Evolutionary conservation across 129 eudicot genomes (phyloP).

Genomic region (Flaveria linearis): DNA sequence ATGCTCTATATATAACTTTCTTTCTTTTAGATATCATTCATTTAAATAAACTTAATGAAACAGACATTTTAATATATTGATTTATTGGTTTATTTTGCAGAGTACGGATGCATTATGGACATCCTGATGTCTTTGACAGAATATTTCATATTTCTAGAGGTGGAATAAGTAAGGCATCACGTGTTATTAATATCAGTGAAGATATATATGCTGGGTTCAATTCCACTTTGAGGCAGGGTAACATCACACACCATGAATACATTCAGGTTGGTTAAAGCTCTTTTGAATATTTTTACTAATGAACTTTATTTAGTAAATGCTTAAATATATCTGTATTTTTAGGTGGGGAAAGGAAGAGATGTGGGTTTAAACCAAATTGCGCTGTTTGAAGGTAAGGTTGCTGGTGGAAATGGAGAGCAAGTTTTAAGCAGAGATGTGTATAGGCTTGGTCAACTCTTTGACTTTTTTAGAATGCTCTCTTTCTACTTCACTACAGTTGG

Average conservation of each 20-base stretch:
- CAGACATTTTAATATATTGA: not conserved
- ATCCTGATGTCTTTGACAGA: slow-evolving; percentile 97
- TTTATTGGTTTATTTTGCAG: slow-evolving; percentile 49
- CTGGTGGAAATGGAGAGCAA: slow-evolving; percentile 99
- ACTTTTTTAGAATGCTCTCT: slow-evolving; percentile 95
- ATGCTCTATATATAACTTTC: not conserved
- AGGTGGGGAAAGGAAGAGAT: slow-evolving; percentile 99
- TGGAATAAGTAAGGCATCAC: slow-evolving; percentile 97
- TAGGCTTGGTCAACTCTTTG: slow-evolving; percentile 91
- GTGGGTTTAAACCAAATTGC: slow-evolving; percentile 97
- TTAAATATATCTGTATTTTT: slow-evolving; percentile 24
- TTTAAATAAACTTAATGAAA: not conserved
- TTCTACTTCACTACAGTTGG: slow-evolving; percentile 95
- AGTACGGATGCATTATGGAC: slow-evolving; percentile 99
- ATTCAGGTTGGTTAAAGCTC: slow-evolving; percentile 62
- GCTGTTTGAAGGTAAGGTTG: slow-evolving; percentile 94
- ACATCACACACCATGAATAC: slow-evolving; percentile 96
- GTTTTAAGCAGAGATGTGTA: slow-evolving; percentile 93
- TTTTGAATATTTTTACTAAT: not conserved
- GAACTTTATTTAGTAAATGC: not conserved
- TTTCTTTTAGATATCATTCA: not conserved
- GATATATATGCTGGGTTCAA: slow-evolving; percentile 96
- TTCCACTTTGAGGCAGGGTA: slow-evolving; percentile 96
- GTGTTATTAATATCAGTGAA: slow-evolving; percentile 93
- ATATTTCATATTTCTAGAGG: slow-evolving; percentile 95